A percentile compares a stretch with the other conserved stretches of the same genome.
Evolutionary conservation across 139 green algal genomes (phyloP).

Genomic region (Picochlorum sp.): DNA sequence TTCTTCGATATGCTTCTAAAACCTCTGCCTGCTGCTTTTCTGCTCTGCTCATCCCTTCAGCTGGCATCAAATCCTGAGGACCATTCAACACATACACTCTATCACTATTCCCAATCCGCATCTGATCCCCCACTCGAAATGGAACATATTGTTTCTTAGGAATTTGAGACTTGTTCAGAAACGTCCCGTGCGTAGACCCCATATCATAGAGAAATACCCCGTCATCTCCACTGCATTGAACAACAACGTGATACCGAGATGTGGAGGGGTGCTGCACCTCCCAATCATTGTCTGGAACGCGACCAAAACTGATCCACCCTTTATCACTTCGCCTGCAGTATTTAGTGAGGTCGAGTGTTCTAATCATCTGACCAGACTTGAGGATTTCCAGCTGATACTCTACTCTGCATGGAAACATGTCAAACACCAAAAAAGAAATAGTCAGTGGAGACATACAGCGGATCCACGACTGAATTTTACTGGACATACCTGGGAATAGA

Average conservation of each 20-base stretch:
- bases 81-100: conserved; percentile 74
- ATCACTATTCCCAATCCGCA: conserved; percentile 75
- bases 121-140: conserved; percentile 72
- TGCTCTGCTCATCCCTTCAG: conserved; percentile 57
- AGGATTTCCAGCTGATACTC: conserved; percentile 50
- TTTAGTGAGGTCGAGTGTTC: conserved; percentile 17
- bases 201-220: conserved; percentile 79
- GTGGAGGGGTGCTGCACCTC: conserved; percentile 70
- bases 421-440: too few species aligned
- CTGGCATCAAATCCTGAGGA: conserved; percentile 74
- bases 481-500: too few species aligned
- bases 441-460: too few species aligned
- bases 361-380: conserved; percentile 53
- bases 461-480: too few species aligned
- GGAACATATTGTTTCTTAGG: conserved; percentile 43
- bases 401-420: background rate
- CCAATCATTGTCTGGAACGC: conserved; percentile 48
- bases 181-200: conserved; percentile 77
- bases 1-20: conserved; percentile 41
- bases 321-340: conserved; percentile 12
- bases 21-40: conserved; percentile 37
- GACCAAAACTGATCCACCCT: conserved; percentile 53
- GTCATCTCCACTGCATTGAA: conserved; percentile 55
- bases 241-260: conserved; percentile 47
- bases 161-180: conserved; percentile 79